Percentiles rank a stretch among this genome's conserved stretches.
These are phyloP conservation scores for Globisporangium apiculatum DNA, from an alignment of 352 stramenopile genomes.

Conservation along the genomic window DNA sequence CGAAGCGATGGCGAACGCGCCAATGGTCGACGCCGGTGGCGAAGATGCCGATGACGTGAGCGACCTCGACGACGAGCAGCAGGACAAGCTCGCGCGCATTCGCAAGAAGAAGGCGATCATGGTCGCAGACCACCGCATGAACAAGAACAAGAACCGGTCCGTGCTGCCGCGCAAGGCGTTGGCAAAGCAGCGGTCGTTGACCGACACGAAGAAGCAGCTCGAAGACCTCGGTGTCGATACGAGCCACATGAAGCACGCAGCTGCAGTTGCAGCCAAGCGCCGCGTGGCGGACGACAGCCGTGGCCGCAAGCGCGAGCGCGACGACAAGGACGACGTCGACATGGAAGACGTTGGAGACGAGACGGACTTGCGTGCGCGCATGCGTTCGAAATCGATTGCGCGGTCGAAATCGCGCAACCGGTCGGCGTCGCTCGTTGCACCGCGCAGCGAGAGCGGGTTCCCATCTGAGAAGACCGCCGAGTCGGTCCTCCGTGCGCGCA, in stretches of 20 bases:
- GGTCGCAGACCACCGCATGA: constrained; percentile 78
- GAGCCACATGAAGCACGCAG: constrained; percentile 87
- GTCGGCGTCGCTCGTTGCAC: constrained; percentile 68
- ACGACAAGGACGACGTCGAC: constrained; percentile 83
- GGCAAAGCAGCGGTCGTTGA: constrained; percentile 62
- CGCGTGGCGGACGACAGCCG: constrained; percentile 61
- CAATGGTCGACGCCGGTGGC: constrained; percentile 84
- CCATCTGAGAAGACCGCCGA: constrained; percentile 34
- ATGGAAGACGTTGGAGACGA: constrained; percentile 78
- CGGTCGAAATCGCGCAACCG: constrained; percentile 81
- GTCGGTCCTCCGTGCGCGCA: constrained; percentile 35
- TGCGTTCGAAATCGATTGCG: constrained; percentile 60
- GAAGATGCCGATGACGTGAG: constrained; percentile 67
- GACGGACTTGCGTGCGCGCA: constrained; percentile 56
- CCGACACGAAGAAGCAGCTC: constrained; percentile 88
- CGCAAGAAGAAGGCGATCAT: constrained; percentile 84
- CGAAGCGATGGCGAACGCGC: constrained; percentile 88
- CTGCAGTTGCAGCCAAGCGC: constrained; percentile 59
- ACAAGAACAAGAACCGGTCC: constrained; percentile 95
- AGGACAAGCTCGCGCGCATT: constrained; percentile 83
- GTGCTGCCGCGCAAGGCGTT: constrained; percentile 85
- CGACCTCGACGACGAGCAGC: constrained; percentile 95
- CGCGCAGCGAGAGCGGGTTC: constrained; percentile 70
- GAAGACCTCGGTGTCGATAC: constrained; percentile 89
- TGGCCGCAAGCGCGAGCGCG: constrained; percentile 79